These are phyloP conservation scores for Chimonanthus salicifolius DNA, from an alignment of 164 flowering plant species.

Conservation along the genomic window DNA sequence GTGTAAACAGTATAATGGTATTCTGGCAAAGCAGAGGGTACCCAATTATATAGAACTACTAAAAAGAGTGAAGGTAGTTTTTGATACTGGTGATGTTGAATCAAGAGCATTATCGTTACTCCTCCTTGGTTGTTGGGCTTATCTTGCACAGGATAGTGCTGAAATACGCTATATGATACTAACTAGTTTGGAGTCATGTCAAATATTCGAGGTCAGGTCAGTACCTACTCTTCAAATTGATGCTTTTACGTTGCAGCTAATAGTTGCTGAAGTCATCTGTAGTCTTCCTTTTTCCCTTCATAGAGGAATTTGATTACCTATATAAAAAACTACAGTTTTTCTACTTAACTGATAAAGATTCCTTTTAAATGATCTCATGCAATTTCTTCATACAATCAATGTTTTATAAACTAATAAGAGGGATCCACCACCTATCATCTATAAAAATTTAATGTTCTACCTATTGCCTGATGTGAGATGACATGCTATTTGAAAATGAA, in stretches of 20 bases:
- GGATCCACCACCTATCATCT: neutral
- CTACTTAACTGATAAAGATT: too few relatives aligned
- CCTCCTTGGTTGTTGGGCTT: conserved; percentile 85
- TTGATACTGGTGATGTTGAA: conserved; percentile 51
- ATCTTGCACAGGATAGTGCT: conserved; percentile 59
- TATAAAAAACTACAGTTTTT: too few relatives aligned
- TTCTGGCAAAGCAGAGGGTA: conserved; percentile 39
- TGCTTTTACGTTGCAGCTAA: neutral
- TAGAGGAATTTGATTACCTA: too few relatives aligned
- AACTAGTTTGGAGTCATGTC: conserved; percentile 48
- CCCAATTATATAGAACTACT: conserved; percentile 50
- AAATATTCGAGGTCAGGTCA: conserved; percentile 60
- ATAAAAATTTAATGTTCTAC: too few relatives aligned
- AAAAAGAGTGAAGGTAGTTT: conserved; percentile 62
- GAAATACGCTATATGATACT: conserved; percentile 65
- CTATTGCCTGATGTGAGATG: too few relatives aligned
- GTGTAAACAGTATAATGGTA: conserved; percentile 28
- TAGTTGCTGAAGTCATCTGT: neutral
- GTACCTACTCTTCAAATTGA: neutral
- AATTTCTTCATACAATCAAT: neutral
- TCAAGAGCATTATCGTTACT: conserved; percentile 58
- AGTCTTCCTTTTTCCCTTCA: neutral
- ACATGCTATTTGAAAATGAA: too few relatives aligned
- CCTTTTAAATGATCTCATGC: neutral
- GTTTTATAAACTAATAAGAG: neutral